These are phyloP conservation scores for Camellia sinensis DNA, from an alignment of 148 eudicot genomes.

Conservation along the genomic window DNA sequence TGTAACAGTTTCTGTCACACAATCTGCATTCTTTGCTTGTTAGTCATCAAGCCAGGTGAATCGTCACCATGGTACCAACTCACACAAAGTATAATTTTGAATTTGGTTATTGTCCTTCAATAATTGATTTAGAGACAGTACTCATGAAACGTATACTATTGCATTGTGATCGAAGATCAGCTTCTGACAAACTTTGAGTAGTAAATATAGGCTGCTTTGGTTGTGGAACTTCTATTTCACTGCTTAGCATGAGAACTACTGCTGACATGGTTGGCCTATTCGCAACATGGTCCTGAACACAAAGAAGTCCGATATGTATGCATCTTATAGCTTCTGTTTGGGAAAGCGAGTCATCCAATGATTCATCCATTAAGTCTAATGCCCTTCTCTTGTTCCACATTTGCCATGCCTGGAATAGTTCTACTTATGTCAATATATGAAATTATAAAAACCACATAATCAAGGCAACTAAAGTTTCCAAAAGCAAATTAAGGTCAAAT, in stretches of 20 bases:
- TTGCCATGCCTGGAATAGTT: conserved; percentile 37
- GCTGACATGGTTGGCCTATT: conserved; percentile 34
- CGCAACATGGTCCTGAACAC: conserved; percentile 25
- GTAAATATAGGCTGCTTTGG: conserved; percentile 25
- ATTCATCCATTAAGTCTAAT: conserved; percentile 27
- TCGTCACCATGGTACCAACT: not conserved
- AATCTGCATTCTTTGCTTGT: too few relatives aligned
- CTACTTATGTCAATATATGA: not conserved
- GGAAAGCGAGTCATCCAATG: conserved; percentile 12
- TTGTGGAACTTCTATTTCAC: conserved; percentile 16
- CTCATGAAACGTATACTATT: not conserved
- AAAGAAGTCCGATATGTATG: conserved; percentile 31
- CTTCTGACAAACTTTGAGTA: not conserved
- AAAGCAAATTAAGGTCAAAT: too few relatives aligned
- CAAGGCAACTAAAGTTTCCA: too few relatives aligned
- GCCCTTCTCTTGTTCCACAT: conserved; percentile 26
- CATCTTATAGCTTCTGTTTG: conserved; percentile 29
- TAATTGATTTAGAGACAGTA: not conserved
- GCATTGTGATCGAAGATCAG: not conserved
- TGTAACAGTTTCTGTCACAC: too few relatives aligned
- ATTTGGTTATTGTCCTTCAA: not conserved
- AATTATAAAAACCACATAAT: too few relatives aligned
- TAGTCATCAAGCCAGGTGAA: too few relatives aligned
- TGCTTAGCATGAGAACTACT: conserved; percentile 25
- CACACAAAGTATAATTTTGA: too few relatives aligned